Evolutionary conservation across 306 rosid species (phyloP).

Genomic region (Cercis canadensis): DNA sequence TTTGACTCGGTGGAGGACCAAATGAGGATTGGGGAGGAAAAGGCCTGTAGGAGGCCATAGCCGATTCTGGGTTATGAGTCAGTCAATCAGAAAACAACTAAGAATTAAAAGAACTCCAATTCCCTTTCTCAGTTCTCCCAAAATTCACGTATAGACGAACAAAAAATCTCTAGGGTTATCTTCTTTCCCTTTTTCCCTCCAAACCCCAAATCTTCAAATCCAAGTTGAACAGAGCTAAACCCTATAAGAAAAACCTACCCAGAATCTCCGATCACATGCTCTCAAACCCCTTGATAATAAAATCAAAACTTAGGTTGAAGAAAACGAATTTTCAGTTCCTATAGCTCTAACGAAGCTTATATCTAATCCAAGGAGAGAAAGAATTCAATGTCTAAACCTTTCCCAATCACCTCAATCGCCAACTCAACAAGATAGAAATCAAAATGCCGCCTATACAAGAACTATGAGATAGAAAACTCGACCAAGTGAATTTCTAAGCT

Average conservation of each 20-base stretch:
- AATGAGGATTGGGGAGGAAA: slow-evolving; percentile 84
- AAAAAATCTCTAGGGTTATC: slow-evolving; percentile 23
- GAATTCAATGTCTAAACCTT: background rate
- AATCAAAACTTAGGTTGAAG: background rate
- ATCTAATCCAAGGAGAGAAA: background rate
- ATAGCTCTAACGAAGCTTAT: background rate
- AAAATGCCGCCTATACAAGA: background rate
- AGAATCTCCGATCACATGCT: slow-evolving; percentile 1
- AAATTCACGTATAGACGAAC: background rate
- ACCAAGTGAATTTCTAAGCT: slow-evolving; percentile 1
- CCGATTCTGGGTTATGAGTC: slow-evolving; percentile 23
- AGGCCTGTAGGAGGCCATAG: slow-evolving; percentile 94
- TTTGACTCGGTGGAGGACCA: slow-evolving; percentile 61
- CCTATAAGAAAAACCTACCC: background rate
- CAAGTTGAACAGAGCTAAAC: slow-evolving; percentile 14
- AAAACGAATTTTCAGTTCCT: background rate
- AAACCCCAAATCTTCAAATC: slow-evolving; percentile 20
- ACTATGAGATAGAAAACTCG: background rate
- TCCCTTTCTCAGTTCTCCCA: slow-evolving; percentile 16
- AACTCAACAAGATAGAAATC: slow-evolving; percentile 20
- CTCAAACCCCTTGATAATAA: background rate
- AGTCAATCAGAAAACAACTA: background rate
- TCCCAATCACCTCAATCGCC: background rate
- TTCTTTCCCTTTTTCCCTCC: background rate
- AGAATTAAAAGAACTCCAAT: slow-evolving; percentile 16